Percentiles rank a stretch among this genome's conserved stretches.
These are phyloP conservation scores for Phytophthora sojae DNA, from an alignment of 352 stramenopile genomes.

Conservation along the genomic window DNA sequence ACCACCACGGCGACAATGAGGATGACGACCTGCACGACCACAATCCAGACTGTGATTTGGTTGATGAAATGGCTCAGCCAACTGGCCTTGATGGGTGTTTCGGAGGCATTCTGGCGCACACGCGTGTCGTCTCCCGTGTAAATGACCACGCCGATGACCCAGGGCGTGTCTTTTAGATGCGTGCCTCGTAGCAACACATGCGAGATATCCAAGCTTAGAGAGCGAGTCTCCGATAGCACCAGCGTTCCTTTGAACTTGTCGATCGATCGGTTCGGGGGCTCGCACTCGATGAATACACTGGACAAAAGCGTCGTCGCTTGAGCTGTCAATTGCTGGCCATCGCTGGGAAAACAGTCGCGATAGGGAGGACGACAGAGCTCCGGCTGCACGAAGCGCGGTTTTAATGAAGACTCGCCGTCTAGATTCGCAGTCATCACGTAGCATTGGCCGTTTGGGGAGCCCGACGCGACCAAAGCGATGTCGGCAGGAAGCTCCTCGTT, in stretches of 20 bases:
- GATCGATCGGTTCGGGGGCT: constrained; percentile 65
- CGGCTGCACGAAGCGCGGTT: constrained; percentile 69
- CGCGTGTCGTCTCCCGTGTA: constrained; percentile 91
- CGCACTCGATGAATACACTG: constrained; percentile 43
- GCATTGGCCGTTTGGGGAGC: constrained; percentile 63
- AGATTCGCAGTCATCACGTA: constrained; percentile 90
- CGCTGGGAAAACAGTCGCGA: constrained; percentile 27
- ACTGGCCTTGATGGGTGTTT: constrained; percentile 78
- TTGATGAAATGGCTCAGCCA: constrained; percentile 86
- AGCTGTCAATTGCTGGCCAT: constrained; percentile 35
- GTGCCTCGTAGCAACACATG: constrained; percentile 81
- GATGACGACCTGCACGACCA: constrained; percentile 71
- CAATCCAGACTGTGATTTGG: constrained; percentile 80
- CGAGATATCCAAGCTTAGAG: constrained; percentile 61
- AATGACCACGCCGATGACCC: constrained; percentile 75
- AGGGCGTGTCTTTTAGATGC: constrained; percentile 76
- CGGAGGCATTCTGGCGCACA: constrained; percentile 83
- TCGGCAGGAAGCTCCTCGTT: constrained; percentile 80
- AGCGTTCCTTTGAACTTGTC: constrained; percentile 88
- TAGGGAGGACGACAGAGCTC: constrained; percentile 39
- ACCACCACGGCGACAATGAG: constrained; percentile 57
- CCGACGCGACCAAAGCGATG: constrained; percentile 68
- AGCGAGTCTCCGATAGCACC: constrained; percentile 17
- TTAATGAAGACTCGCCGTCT: constrained; percentile 91
- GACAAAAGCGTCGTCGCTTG: constrained; percentile 19